A percentile compares a stretch with the other conserved stretches of the same genome.
phyloP scores from a whole-genome alignment of 345 rosid species.

The Gossypium raimondii region DNA sequence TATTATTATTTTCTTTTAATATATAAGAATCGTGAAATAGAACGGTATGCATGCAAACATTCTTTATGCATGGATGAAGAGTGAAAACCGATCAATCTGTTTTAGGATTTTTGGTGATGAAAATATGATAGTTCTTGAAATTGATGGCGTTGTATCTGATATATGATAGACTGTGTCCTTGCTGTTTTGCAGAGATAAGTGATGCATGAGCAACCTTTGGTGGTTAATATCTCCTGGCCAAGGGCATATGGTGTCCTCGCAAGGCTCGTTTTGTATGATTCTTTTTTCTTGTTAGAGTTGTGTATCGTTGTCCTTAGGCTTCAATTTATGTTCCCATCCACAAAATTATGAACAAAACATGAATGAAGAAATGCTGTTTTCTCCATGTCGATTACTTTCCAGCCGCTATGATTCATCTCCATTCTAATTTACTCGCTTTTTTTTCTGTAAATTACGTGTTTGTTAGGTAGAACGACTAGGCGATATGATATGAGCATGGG shows the following conservation, averaged over 20 bases:
- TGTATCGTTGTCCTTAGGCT: background rate
- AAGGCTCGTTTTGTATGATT: conserved; percentile 23
- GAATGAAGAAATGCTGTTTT: conserved; percentile 13
- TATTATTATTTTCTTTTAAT: background rate
- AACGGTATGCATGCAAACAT: background rate
- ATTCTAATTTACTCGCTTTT: background rate
- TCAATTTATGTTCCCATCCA: conserved; percentile 11
- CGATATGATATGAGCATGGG: too few species aligned
- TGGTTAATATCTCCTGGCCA: background rate
- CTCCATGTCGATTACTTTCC: background rate
- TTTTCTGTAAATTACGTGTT: too few species aligned
- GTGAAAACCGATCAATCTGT: too few species aligned
- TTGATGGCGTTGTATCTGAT: background rate
- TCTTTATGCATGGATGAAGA: too few species aligned
- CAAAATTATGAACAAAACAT: conserved; percentile 18
- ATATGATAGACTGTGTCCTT: background rate
- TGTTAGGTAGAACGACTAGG: too few species aligned
- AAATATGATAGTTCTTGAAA: too few species aligned
- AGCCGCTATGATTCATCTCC: background rate
- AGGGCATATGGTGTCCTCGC: background rate
- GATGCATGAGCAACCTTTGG: background rate
- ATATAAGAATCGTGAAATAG: background rate
- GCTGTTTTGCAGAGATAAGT: background rate
- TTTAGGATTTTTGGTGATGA: too few species aligned
- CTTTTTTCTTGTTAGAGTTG: conserved; percentile 12